A percentile compares a stretch with the other conserved stretches of the same genome.
Conservation (phyloP, 768 basidiomycete genomes). For the Amanita muscaria region DNA sequence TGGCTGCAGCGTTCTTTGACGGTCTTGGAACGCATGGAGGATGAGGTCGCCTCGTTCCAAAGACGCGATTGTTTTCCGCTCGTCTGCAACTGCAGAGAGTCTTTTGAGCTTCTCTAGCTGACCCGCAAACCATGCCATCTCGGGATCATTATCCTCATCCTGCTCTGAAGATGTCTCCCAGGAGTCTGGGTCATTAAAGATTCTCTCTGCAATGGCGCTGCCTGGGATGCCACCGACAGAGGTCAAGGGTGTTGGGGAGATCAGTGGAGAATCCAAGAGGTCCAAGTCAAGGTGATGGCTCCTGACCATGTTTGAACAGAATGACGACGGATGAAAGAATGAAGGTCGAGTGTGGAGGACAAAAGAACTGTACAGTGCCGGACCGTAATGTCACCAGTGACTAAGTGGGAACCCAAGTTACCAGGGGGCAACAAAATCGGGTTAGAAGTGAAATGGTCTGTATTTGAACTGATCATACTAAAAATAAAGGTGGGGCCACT, state of each 20-base stretch:
- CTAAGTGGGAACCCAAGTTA: no score
- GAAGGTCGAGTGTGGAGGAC: no score
- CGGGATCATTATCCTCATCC: constrained; percentile 18
- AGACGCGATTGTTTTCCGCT: constrained; percentile 11
- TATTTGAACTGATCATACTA: no score
- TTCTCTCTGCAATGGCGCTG: constrained; percentile 33
- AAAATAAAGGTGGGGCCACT: no score
- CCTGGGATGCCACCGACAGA: constrained; percentile 23
- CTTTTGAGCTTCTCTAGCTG: constrained; percentile 24
- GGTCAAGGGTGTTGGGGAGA: constrained; percentile 23
- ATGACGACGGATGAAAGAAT: no score
- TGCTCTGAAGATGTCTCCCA: constrained; percentile 27
- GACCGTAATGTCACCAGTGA: constrained; percentile 9
- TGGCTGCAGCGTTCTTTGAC: constrained; percentile 2
- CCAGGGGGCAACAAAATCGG: no score
- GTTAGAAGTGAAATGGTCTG: no score
- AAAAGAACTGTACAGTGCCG: constrained; percentile 6
- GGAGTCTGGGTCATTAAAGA: constrained; percentile 35
- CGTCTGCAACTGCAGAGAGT: constrained; percentile 1
- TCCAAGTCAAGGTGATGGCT: constrained; percentile 29
- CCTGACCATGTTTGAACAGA: neutral
- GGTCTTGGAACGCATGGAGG: constrained; percentile 6
- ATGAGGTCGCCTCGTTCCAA: constrained; percentile 5
- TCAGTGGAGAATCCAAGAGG: constrained; percentile 29
- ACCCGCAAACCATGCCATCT: constrained; percentile 25